Evolutionary conservation across 208 protist genomes (phyloP).

Genomic region (Histomonas meleagridis): DNA sequence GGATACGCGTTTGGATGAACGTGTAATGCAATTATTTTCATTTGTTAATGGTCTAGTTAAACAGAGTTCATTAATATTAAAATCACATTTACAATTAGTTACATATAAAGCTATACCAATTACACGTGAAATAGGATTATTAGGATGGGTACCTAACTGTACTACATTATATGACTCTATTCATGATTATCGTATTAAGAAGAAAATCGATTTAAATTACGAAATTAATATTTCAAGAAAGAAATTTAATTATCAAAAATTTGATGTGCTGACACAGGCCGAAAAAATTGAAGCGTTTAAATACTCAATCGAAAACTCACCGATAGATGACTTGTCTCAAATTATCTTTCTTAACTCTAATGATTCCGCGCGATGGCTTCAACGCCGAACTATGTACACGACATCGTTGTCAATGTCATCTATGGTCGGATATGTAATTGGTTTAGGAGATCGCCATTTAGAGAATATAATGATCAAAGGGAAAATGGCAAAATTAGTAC

Average conservation of each 20-base stretch:
- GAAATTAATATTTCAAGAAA: neutral
- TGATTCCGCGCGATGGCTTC: neutral
- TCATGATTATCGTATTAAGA: neutral
- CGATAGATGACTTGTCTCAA: neutral
- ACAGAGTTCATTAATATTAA: neutral
- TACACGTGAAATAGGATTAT: neutral
- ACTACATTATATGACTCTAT: neutral
- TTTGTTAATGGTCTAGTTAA: neutral
- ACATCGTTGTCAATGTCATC: neutral
- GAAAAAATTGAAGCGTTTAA: constrained; percentile 17
- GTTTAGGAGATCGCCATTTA: constrained; percentile 15
- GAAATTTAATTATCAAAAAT: neutral
- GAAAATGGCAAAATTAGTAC: neutral
- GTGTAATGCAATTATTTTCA: constrained; percentile 26
- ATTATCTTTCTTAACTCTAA: neutral
- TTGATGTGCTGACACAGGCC: neutral
- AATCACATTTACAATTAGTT: neutral
- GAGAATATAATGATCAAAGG: constrained; percentile 32
- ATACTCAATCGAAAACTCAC: neutral
- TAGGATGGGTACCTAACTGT: constrained; percentile 2
- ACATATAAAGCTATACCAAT: constrained; percentile 25
- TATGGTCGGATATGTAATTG: constrained; percentile 22
- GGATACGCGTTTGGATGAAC: constrained; percentile 1
- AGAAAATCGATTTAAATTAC: neutral
- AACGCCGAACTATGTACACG: neutral